phyloP scores from a whole-genome alignment of 1,284 basidiomycete species.

The Mycosarcoma mackinlayi region DNA sequence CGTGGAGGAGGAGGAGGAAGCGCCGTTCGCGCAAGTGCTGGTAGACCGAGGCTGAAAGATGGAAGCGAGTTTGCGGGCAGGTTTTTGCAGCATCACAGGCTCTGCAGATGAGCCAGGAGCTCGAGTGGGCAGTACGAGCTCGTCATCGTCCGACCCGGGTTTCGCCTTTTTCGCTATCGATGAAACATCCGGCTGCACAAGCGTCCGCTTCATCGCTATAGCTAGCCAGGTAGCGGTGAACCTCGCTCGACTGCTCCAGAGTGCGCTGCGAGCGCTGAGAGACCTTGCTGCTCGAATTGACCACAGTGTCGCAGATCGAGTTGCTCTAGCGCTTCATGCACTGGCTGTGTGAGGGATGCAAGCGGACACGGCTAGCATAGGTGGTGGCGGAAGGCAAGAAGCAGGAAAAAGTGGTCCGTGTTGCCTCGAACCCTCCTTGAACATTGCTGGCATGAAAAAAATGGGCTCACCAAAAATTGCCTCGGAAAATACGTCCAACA shows the following conservation, averaged over 20 bases:
- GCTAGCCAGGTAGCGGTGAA: not conserved
- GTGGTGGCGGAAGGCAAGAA: not conserved
- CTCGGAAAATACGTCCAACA: not conserved
- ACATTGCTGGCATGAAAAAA: too few species aligned
- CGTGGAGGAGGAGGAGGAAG: slow-evolving; percentile 1
- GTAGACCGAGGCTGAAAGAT: slow-evolving; percentile 37
- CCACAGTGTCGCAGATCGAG: slow-evolving; percentile 22
- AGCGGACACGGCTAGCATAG: too few species aligned
- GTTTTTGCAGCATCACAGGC: not conserved
- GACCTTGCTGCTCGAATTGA: not conserved
- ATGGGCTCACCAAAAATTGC: not conserved
- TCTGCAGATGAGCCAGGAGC: not conserved
- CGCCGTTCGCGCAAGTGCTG: not conserved
- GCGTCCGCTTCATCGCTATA: slow-evolving; percentile 26
- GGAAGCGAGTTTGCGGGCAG: slow-evolving; percentile 30
- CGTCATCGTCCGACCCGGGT: slow-evolving; percentile 20
- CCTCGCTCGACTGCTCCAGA: slow-evolving; percentile 1
- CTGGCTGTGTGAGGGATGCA: not conserved
- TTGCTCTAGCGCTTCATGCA: too few species aligned
- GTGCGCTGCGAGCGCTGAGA: slow-evolving; percentile 13
- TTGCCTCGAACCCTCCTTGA: not conserved
- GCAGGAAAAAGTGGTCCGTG: slow-evolving; percentile 15
- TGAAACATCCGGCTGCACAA: not conserved
- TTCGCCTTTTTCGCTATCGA: slow-evolving; percentile 9
- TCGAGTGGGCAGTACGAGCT: slow-evolving; percentile 3